Base-by-base conservation (phyloP, 176 grass and related monocot species). In the Phyllostachys edulis region DNA sequence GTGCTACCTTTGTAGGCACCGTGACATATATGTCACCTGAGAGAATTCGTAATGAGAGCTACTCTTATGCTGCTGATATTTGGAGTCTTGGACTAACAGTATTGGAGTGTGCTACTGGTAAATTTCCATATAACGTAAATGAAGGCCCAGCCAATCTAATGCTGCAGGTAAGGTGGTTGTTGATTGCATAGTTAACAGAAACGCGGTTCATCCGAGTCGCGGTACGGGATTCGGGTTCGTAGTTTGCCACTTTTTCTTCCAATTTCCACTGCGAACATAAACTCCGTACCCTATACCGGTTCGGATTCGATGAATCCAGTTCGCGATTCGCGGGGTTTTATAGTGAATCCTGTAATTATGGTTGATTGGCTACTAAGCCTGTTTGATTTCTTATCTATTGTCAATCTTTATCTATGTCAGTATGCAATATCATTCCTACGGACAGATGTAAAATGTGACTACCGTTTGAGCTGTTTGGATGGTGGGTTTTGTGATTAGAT, bases 1-100 rank as follows among this genome's bases (percentile, higher is more conserved):
- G 96, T 95, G 96, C 96, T 79, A 98, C 96, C 71, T 98, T 95
- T 90, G 91, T 95, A 83, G 96, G 96, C 61, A 98, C 96, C 0
- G 93, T 98, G 64, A 95, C 93, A 39, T 98, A 98, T 85, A 98
- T 98, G 96, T 98, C 96, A 50, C 96, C 96, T 69, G 96, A 95
- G 87, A 93, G 96, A 91, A 98, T 98, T 74, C 91, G 93, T 83
- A 98, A 98, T 56, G 93, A 95, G 80, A 83, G 60, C 76, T 98
- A 98, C 70, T 98, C 93, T 44, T 98, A 90, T 76, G 49, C 96
- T 68, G 96, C 96, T 85, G 96, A 98, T 88, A 95, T 98, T 90
- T 98, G 93, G 96, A 98, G 96, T 71, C 85, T 98, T 89, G 96
- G 96, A 65, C 84, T 98, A 87, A 82, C 87, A 23, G 85, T 95